Percentiles rank a stretch among this genome's conserved stretches.
Conservation (phyloP, 2,329 filamentous ascomycete genomes). For the Apiospora phragmitis region DNA sequence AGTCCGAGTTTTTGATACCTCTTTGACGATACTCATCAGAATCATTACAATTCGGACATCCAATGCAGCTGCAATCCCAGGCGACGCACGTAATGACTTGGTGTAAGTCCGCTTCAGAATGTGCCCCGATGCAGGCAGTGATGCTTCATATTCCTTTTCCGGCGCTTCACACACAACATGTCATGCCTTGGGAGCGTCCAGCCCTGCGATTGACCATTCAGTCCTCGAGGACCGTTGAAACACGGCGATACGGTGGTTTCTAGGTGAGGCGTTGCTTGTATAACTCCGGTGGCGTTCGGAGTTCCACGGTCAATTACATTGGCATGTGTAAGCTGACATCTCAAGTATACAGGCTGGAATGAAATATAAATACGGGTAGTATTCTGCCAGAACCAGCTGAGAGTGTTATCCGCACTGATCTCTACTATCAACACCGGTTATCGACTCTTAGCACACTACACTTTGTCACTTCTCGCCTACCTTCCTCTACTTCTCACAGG, state of each 20-base stretch:
- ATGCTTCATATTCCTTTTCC: too few relatives aligned
- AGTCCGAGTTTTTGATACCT: background rate
- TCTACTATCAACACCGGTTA: background rate
- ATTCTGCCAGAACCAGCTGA: background rate
- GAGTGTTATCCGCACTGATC: background rate
- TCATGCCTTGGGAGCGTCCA: background rate
- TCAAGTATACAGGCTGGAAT: background rate
- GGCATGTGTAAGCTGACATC: background rate
- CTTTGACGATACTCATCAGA: background rate
- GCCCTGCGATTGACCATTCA: too few relatives aligned
- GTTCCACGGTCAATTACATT: background rate
- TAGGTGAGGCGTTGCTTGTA: background rate
- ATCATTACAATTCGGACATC: background rate
- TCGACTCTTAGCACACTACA: background rate
- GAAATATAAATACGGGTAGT: background rate
- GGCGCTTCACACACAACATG: background rate
- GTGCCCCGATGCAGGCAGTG: background rate
- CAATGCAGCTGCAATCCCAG: background rate
- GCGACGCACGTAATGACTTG: background rate
- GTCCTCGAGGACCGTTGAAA: background rate
- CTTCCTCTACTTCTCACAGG: background rate
- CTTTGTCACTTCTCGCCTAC: background rate
- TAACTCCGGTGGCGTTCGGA: conserved; percentile 10
- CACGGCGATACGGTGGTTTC: background rate
- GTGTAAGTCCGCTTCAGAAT: background rate